Conservation (phyloP, 106 monocot genomes). For the Dendrobium chrysotoxum region DNA sequence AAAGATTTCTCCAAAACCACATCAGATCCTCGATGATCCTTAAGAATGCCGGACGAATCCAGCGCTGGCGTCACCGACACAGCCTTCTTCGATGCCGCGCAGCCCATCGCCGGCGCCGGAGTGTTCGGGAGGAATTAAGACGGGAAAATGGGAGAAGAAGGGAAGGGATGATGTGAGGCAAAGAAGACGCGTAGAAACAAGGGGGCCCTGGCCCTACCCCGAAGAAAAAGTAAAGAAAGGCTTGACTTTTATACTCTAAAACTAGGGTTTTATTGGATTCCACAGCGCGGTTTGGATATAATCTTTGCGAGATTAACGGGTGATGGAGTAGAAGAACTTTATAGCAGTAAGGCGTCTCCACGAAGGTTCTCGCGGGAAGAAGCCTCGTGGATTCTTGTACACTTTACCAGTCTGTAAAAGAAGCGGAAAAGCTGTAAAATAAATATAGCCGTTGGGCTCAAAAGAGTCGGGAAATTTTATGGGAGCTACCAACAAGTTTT, state of each 20-base stretch:
- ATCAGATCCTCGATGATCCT: constrained; percentile 11
- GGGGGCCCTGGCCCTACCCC: neutral
- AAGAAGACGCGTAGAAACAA: neutral
- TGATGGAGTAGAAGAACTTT: neutral
- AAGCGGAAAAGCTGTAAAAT: neutral
- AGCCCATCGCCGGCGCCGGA: constrained; percentile 27
- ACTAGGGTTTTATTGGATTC: neutral
- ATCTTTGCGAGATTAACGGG: constrained; percentile 8
- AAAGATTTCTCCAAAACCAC: constrained; percentile 8
- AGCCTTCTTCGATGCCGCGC: constrained; percentile 46
- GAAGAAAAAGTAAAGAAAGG: neutral
- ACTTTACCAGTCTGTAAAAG: neutral
- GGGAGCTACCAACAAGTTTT: too few species aligned
- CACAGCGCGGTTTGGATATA: neutral
- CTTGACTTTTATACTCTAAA: neutral
- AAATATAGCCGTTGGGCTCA: constrained; percentile 4
- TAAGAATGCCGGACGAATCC: constrained; percentile 27
- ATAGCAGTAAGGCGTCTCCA: neutral
- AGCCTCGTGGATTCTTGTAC: constrained; percentile 1
- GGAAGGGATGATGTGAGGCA: neutral
- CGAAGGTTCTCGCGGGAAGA: constrained; percentile 1
- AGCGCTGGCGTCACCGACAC: constrained; percentile 40
- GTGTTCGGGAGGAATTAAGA: neutral
- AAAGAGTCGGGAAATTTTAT: neutral
- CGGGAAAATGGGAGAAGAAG: neutral